Evolutionary conservation across 1,284 basidiomycete species (phyloP).

Genomic region (Taiwanofungus camphoratus): DNA sequence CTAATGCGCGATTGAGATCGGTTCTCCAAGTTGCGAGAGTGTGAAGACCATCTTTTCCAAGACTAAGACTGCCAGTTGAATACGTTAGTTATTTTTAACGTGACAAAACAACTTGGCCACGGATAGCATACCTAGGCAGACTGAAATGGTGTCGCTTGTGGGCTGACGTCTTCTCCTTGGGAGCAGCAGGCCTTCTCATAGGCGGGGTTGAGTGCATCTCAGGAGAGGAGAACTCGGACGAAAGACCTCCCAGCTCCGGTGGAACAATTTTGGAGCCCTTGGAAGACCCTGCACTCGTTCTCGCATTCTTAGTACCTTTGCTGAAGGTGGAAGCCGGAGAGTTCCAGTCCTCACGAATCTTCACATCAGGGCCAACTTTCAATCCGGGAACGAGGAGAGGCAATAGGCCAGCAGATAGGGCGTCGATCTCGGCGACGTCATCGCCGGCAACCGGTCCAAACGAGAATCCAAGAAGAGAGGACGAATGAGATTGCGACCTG

Average conservation of each 20-base stretch:
- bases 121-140: constrained; percentile 48
- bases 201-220: constrained; percentile 55
- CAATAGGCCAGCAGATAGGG: constrained; percentile 57
- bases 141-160: constrained; percentile 59
- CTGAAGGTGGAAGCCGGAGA: constrained; percentile 36
- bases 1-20: constrained; percentile 44
- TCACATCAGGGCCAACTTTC: constrained; percentile 48
- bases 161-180: constrained; percentile 39
- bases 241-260: constrained; percentile 35
- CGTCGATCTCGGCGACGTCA: constrained; percentile 61
- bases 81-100: constrained; percentile 5
- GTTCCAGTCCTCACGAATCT: constrained; percentile 41
- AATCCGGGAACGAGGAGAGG: constrained; percentile 66
- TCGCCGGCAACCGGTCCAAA: constrained; percentile 44
- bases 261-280: constrained; percentile 20
- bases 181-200: constrained; percentile 22
- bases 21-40: constrained; percentile 44
- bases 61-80: constrained; percentile 45
- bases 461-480: constrained; percentile 52
- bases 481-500: constrained; percentile 39
- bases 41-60: constrained; percentile 54
- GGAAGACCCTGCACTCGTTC: constrained; percentile 8
- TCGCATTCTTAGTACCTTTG: constrained; percentile 31
- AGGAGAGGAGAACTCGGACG: constrained; percentile 47
- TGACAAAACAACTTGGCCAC: constrained; percentile 1